A percentile compares a stretch with the other conserved stretches of the same genome.
These are phyloP conservation scores for Tephrocybe sp. DNA, from an alignment of 768 basidiomycete genomes.

Conservation along the genomic window DNA sequence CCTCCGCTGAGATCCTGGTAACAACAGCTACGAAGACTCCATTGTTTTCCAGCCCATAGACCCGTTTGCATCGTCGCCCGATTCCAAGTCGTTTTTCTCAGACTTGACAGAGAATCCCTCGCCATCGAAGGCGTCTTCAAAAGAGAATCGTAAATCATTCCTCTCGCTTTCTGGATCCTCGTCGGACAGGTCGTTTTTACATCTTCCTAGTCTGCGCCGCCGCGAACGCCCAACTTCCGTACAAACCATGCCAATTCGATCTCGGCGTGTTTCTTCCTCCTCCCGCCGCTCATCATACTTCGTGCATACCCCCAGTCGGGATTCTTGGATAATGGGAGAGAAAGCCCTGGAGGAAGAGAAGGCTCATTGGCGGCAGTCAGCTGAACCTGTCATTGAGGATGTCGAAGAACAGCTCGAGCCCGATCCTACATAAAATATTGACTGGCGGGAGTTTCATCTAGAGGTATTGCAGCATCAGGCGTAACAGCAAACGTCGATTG, in stretches of 20 bases:
- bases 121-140: slow-evolving; percentile 22
- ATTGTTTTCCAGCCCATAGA: slow-evolving; percentile 30
- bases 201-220: slow-evolving; percentile 16
- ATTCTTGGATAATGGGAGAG: slow-evolving; percentile 31
- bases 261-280: background rate
- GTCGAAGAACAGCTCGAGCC: slow-evolving; percentile 33
- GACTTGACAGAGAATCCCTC: slow-evolving; percentile 32
- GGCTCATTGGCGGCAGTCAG: slow-evolving; percentile 20
- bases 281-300: slow-evolving; percentile 33
- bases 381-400: slow-evolving; percentile 22
- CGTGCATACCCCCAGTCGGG: slow-evolving; percentile 24
- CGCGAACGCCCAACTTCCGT: slow-evolving; percentile 31
- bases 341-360: slow-evolving; percentile 37
- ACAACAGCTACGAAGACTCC: slow-evolving; percentile 15
- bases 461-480: slow-evolving; percentile 37
- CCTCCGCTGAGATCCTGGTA: slow-evolving; percentile 2
- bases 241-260: slow-evolving; percentile 29
- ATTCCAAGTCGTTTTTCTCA: slow-evolving; percentile 45
- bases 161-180: slow-evolving; percentile 39
- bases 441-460: slow-evolving; percentile 60
- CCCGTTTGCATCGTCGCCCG: slow-evolving; percentile 38
- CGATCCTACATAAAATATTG: slow-evolving; percentile 38
- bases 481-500: too few relatives aligned
- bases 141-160: slow-evolving; percentile 33
- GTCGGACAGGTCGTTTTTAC: slow-evolving; percentile 22